A percentile compares a stretch with the other conserved stretches of the same genome.
These are phyloP conservation scores for Didymella sp. DNA, from an alignment of 2,329 filamentous ascomycete species.

Conservation along the genomic window DNA sequence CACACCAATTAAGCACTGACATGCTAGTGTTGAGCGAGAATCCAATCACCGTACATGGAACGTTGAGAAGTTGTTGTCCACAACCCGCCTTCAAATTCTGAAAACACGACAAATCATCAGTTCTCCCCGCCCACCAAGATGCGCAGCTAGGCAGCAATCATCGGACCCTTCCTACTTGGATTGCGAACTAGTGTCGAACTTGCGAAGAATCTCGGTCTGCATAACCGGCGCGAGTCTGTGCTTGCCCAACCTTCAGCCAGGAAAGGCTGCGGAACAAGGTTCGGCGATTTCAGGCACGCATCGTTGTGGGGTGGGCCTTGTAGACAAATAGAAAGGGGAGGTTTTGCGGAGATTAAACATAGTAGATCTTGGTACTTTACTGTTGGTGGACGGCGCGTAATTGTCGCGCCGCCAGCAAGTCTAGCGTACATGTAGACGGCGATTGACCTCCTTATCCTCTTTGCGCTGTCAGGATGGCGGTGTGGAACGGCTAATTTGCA, in stretches of 20 bases:
- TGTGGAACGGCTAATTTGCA: neutral
- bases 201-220: neutral
- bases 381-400: conserved; percentile 10
- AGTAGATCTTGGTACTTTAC: conserved; percentile 11
- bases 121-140: neutral
- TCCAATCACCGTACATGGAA: neutral
- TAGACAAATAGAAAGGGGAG: conserved; percentile 9
- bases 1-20: neutral
- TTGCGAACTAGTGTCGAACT: neutral
- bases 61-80: neutral
- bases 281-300: neutral
- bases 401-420: neutral
- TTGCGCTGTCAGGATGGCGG: neutral
- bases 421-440: conserved; percentile 12
- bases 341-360: conserved; percentile 12
- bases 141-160: neutral
- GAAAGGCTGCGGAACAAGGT: neutral
- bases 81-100: neutral
- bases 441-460: neutral
- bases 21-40: neutral
- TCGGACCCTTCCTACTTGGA: neutral
- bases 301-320: conserved; percentile 2
- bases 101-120: neutral
- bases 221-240: neutral
- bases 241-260: neutral